phyloP scores from a whole-genome alignment of 2,329 filamentous ascomycete species.

The Penicillium sclerotiorum region DNA sequence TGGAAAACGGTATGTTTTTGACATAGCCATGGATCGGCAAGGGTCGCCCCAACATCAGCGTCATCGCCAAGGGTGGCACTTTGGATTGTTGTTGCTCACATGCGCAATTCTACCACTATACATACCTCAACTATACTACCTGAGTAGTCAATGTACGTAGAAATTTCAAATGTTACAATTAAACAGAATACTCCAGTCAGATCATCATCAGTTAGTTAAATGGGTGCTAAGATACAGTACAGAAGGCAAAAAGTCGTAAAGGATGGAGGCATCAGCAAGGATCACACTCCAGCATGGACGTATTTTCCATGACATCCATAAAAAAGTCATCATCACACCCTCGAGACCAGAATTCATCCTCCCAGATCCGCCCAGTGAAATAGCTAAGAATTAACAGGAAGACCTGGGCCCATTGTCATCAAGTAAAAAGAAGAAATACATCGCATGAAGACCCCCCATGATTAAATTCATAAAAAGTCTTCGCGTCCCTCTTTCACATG shows the following conservation, averaged over 20 bases:
- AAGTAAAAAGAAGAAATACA: not conserved
- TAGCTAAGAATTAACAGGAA: conserved; percentile 28
- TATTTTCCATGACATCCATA: conserved; percentile 26
- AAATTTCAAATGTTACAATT: not conserved
- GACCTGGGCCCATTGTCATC: not conserved
- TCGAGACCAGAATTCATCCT: conserved; percentile 21
- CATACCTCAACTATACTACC: too few species aligned
- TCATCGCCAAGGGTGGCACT: conserved; percentile 17
- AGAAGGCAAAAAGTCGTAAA: conserved; percentile 43
- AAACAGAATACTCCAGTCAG: conserved; percentile 31
- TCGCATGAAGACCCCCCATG: conserved; percentile 13
- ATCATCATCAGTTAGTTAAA: conserved; percentile 42
- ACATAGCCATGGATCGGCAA: conserved; percentile 25
- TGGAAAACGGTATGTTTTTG: conserved; percentile 14
- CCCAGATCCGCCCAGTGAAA: conserved; percentile 22
- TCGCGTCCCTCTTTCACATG: conserved; percentile 8
- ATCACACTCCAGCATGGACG: conserved; percentile 26
- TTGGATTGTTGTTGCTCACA: not conserved
- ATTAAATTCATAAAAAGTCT: conserved; percentile 28
- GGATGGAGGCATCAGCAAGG: conserved; percentile 27
- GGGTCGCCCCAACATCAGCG: conserved; percentile 20
- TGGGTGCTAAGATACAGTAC: conserved; percentile 46
- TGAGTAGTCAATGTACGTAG: too few species aligned
- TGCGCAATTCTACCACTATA: too few species aligned
- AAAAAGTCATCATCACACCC: conserved; percentile 30